Percentiles rank a stretch among this genome's conserved stretches.
These are phyloP conservation scores for Lepiota venenata DNA, from an alignment of 768 basidiomycete genomes.

Conservation along the genomic window DNA sequence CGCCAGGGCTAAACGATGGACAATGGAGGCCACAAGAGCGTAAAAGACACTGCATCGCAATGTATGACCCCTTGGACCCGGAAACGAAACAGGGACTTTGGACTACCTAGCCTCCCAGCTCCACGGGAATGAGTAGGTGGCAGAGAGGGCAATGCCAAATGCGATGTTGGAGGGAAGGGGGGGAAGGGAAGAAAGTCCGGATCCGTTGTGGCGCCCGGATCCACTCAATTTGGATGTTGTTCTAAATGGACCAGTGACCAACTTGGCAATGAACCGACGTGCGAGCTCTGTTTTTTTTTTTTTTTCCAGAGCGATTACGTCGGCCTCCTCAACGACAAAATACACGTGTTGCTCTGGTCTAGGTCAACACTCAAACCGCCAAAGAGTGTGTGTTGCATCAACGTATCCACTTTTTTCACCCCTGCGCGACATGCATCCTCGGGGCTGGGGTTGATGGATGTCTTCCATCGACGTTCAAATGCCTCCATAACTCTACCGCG, in stretches of 20 bases:
- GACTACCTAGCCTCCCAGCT: too few species aligned
- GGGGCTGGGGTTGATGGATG: conserved; percentile 27
- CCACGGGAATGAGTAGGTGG: too few species aligned
- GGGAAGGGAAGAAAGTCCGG: background rate
- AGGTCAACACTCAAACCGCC: conserved; percentile 45
- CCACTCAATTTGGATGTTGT: background rate
- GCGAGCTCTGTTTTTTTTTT: too few species aligned
- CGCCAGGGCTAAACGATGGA: too few species aligned
- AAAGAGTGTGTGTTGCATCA: conserved; percentile 46
- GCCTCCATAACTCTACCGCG: conserved; percentile 35
- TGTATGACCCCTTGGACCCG: too few species aligned
- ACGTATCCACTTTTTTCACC: conserved; percentile 44
- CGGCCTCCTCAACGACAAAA: conserved; percentile 43
- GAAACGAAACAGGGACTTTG: too few species aligned
- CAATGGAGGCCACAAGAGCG: too few species aligned
- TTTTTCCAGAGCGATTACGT: background rate
- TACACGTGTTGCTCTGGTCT: conserved; percentile 34
- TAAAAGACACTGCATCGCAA: too few species aligned
- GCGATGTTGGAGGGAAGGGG: background rate
- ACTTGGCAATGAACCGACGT: too few species aligned
- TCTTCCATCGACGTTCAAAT: conserved; percentile 44
- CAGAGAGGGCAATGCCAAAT: too few species aligned
- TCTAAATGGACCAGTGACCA: background rate
- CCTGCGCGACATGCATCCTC: conserved; percentile 34
- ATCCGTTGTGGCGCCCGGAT: background rate